phyloP scores from a whole-genome alignment of 2,329 filamentous ascomycete species.

The Hansfordia pulvinata region DNA sequence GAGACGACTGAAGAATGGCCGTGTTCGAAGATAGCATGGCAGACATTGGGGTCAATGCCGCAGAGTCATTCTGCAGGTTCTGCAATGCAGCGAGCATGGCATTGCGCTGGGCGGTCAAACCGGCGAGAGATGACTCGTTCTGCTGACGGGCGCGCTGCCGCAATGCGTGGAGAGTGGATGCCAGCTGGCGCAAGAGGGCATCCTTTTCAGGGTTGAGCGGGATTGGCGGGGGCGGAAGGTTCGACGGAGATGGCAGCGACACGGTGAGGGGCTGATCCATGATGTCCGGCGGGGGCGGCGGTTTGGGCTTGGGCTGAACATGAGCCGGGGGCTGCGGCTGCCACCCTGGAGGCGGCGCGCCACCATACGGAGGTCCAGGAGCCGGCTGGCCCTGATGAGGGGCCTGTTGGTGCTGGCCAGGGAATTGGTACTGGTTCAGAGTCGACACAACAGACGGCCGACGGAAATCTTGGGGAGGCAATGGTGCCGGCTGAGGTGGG shows the following conservation, averaged over 20 bases:
- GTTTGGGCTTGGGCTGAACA: constrained; percentile 22
- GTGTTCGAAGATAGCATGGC: constrained; percentile 64
- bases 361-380: not conserved
- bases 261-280: constrained; percentile 44
- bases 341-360: constrained; percentile 5
- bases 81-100: constrained; percentile 61
- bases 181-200: constrained; percentile 66
- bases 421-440: constrained; percentile 7
- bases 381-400: constrained; percentile 8
- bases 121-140: constrained; percentile 59
- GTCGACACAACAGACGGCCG: constrained; percentile 8
- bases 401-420: constrained; percentile 8
- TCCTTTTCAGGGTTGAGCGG: constrained; percentile 95
- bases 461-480: constrained; percentile 10
- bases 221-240: constrained; percentile 64
- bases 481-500: too few relatives aligned
- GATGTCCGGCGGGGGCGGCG: constrained; percentile 35
- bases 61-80: constrained; percentile 60
- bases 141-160: constrained; percentile 57
- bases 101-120: constrained; percentile 63
- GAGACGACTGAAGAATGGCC: constrained; percentile 60
- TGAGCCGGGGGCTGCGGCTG: constrained; percentile 15
- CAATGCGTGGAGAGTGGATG: constrained; percentile 52
- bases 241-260: constrained; percentile 29
- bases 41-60: constrained; percentile 57